These are phyloP conservation scores for Pascua sp. DNA, from an alignment of 1,284 basidiomycete genomes.

Conservation along the genomic window DNA sequence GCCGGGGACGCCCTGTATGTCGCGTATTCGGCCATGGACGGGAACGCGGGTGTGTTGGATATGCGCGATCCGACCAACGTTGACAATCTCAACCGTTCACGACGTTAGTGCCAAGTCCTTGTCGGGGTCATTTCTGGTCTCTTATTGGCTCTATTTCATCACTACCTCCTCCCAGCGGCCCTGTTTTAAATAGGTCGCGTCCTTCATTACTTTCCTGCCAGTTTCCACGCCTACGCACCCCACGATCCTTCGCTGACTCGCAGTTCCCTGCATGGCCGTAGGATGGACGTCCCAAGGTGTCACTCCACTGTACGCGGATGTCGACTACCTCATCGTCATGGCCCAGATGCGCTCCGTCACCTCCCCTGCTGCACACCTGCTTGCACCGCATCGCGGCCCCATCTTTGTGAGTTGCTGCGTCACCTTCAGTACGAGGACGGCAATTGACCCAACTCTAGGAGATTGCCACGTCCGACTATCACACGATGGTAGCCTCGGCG, in stretches of 20 bases:
- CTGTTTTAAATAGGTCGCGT: no score
- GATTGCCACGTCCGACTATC: slow-evolving; percentile 72
- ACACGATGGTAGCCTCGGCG: slow-evolving; percentile 75
- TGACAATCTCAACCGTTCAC: slow-evolving; percentile 24
- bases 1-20: slow-evolving; percentile 29
- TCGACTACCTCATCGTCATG: slow-evolving; percentile 34
- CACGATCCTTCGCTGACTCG: background rate
- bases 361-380: slow-evolving; percentile 10
- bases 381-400: slow-evolving; percentile 55
- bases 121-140: background rate
- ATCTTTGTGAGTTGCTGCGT: slow-evolving; percentile 63
- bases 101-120: slow-evolving; percentile 24
- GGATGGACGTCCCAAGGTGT: slow-evolving; percentile 36
- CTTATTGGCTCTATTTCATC: background rate
- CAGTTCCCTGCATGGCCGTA: slow-evolving; percentile 35
- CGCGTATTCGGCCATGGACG: slow-evolving; percentile 32
- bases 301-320: slow-evolving; percentile 34
- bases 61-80: slow-evolving; percentile 28
- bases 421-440: background rate
- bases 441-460: slow-evolving; percentile 52
- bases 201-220: no score
- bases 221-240: background rate
- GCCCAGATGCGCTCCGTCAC: slow-evolving; percentile 26
- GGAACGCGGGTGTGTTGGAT: slow-evolving; percentile 29
- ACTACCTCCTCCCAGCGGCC: background rate